A percentile compares a stretch with the other conserved stretches of the same genome.
These are phyloP conservation scores for Claviceps arundinis DNA, from an alignment of 2,329 filamentous ascomycete species.

Conservation along the genomic window DNA sequence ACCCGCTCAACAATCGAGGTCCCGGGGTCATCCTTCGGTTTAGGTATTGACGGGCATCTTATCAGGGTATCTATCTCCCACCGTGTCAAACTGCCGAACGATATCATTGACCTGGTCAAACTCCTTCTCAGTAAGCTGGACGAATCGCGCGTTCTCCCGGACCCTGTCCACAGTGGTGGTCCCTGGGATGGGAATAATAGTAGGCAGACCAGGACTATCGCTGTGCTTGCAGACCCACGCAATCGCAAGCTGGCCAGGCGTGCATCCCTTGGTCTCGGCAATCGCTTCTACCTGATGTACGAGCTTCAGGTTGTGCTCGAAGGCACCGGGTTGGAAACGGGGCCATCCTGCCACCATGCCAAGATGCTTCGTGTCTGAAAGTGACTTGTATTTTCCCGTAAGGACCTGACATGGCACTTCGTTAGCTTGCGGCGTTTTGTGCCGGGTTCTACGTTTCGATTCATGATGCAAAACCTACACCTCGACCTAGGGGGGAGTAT, in stretches of 20 bases:
- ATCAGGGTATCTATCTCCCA: constrained; percentile 35
- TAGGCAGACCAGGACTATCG: constrained; percentile 36
- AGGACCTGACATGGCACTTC: constrained; percentile 13
- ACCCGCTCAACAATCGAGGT: neutral
- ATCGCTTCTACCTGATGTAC: constrained; percentile 43
- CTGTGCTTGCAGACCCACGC: constrained; percentile 45
- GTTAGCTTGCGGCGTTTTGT: no score
- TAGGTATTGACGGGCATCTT: constrained; percentile 3
- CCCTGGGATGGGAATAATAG: constrained; percentile 54
- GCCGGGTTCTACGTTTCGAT: no score
- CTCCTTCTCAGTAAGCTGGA: constrained; percentile 37
- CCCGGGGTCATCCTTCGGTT: neutral
- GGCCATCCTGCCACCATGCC: constrained; percentile 25
- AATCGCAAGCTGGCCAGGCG: constrained; percentile 52
- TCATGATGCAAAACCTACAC: neutral
- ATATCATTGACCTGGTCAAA: constrained; percentile 34
- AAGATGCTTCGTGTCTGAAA: constrained; percentile 11
- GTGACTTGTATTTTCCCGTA: constrained; percentile 14
- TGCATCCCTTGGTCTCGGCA: constrained; percentile 46
- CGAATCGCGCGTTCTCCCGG: constrained; percentile 42
- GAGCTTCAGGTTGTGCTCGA: constrained; percentile 51
- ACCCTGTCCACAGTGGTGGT: constrained; percentile 44
- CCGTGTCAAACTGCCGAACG: constrained; percentile 32
- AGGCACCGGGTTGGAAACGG: constrained; percentile 49
- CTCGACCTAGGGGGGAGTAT: constrained; percentile 33